Base-by-base conservation (phyloP, 305 asterid species). In the Fraxinus sp. region DNA sequence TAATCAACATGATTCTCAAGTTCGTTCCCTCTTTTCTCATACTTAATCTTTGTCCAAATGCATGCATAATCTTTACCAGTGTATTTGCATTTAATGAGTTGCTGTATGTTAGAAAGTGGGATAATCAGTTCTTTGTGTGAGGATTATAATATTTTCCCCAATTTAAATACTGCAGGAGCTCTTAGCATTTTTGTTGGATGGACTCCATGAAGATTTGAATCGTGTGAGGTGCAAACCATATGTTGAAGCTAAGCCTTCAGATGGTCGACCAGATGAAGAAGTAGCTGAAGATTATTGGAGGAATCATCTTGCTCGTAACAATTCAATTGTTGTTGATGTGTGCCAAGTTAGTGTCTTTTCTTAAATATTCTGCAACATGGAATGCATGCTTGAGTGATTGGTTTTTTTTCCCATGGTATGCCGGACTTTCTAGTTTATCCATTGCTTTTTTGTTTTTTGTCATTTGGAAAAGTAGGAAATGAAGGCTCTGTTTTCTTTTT, bases 1-100 rank as follows among this genome's bases (percentile, higher is more conserved):
- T 85, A 94, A 94, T 85, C 99, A 96, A 87, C 98, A 93, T 20
- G 99, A 96, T 85, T 96, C 99, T 82, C 98, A 96, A 89, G 99
- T 96, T 83, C 81, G 93, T 85, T 22, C 81, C 83, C 83, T 80
- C 85, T 74, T 80, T 79, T 74, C 79, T 81, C 49, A 74, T 35
- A 72, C 74, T 82, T 82, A 49, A 37, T 68, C 18, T 3, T 11
- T 68, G 74, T 28, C 74, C 18, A 24, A 68, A 16, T 33, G 13
- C 18, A 11, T 68, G 18, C 74, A 49, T 7, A 36, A 76, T 73
- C 78, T 35, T 52, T 76, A 64, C 62, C 52, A 52, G 16, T 30
- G 22, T 46, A 5, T 20, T 73, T 55, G 68, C n/a, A 66, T 76
- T 74, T 41, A 66, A 59, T 46, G 32, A 79, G 62, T 68, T 32